Conservation (phyloP, 179 eudicot genomes). For the Beta macrorhiza region DNA sequence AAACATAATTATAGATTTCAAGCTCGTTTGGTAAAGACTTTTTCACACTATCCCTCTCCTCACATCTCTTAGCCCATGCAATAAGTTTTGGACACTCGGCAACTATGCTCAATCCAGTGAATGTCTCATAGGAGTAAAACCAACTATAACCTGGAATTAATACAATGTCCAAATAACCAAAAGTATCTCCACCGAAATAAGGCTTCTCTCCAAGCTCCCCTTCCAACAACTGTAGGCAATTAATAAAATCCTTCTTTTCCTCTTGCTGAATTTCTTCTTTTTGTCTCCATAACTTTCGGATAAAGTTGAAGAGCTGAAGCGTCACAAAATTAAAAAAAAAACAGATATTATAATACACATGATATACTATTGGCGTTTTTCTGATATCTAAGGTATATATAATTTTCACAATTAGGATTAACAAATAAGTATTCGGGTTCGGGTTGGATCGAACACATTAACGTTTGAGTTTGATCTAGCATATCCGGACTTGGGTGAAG, state of each 20-base stretch:
- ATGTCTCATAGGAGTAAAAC: conserved; percentile 15
- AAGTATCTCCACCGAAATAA: conserved; percentile 20
- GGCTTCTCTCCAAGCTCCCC: conserved; percentile 21
- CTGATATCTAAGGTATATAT: neutral
- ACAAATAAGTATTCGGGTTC: too few species aligned
- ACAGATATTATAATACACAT: neutral
- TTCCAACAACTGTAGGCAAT: conserved; percentile 11
- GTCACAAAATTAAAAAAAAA: neutral
- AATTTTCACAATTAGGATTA: too few species aligned
- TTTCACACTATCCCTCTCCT: conserved; percentile 31
- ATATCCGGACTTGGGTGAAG: too few species aligned
- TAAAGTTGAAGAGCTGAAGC: neutral
- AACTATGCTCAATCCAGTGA: neutral
- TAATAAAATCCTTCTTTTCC: conserved; percentile 8
- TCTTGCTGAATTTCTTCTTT: neutral
- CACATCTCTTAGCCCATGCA: conserved; percentile 21
- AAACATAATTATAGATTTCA: conserved; percentile 16
- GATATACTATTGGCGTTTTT: neutral
- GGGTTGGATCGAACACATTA: too few species aligned
- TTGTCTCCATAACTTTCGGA: conserved; percentile 12
- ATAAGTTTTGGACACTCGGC: conserved; percentile 11
- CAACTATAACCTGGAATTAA: conserved; percentile 20
- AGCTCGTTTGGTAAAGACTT: conserved; percentile 28
- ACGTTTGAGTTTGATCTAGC: too few species aligned
- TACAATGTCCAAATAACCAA: conserved; percentile 20